Evolutionary conservation across 2,329 filamentous ascomycete genomes (phyloP), one percentile per base, ranked within the genome.

Genomic region (Hymenoscyphus fructigenus): DNA sequence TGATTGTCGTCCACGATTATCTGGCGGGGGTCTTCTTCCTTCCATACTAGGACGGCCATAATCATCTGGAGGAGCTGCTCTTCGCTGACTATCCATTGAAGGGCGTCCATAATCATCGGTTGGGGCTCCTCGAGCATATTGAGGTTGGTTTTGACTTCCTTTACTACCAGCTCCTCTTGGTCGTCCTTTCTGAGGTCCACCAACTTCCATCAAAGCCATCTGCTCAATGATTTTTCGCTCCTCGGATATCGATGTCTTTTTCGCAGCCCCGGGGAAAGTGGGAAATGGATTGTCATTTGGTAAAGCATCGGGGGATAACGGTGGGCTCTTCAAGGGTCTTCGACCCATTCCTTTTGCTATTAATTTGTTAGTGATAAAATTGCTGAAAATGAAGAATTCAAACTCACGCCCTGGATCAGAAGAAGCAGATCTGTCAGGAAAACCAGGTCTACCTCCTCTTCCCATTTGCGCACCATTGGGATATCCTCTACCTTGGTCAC

Each of bases 241-340:
- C 73, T 68, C 76, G 72, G 38, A 76, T 73, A 77, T 78, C 75
- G 63, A 75, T 69, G 66, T 76, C 74, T 72, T 82, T 74, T 79
- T 74, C 72, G 76, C 67, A 68, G 74, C 69, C 70, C 77, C 66
- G 75, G 75, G 75, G 59, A 78, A 82, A 5, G 77, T 72, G 29
- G 82, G 81, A 63, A 84, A 84, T 2, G 82, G 82, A 68, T 79
- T 82, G 64, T 85, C 83, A 75, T 78, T 83, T 32, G 76, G 67
- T 47, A 75, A 62, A 29, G 70, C 72, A 53, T 77, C 75, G 56
- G 79, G 76, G 38, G 77, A 80, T 58, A 75, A 75, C 3, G 76
- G 78, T 23, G 75, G 74, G 61, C 71, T 70, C 66, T 75, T 72
- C 32, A 73, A 53, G 26, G 71, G 68, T 65, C 69, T 73, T 62